Conservation (phyloP, 495 filamentous ascomycete species). For the Penicillium cataractarum region DNA sequence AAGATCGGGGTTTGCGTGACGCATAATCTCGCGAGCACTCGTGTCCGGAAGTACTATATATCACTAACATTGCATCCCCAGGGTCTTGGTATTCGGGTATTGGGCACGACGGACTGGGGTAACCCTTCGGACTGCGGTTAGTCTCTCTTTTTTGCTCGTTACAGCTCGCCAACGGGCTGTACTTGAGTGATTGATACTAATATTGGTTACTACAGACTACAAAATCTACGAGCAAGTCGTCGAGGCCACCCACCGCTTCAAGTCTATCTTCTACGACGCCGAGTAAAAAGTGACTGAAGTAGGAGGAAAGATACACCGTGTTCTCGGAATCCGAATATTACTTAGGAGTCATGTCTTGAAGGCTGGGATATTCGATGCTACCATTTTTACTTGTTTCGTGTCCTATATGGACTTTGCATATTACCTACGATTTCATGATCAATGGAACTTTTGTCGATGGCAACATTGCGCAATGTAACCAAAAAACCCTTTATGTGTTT, state of each 20-base stretch:
- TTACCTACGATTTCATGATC: conserved; percentile 30
- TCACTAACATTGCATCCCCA: conserved; percentile 17
- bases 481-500: too few relatives aligned
- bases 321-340: not conserved
- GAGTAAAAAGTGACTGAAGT: conserved; percentile 15
- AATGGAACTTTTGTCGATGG: conserved; percentile 6
- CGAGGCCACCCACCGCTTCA: conserved; percentile 84
- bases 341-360: not conserved
- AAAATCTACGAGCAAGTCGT: conserved; percentile 79
- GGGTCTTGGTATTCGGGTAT: conserved; percentile 74
- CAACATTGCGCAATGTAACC: not conserved
- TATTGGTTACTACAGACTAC: conserved; percentile 61
- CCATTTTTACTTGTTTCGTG: not conserved
- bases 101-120: conserved; percentile 81
- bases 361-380: not conserved
- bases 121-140: conserved; percentile 45
- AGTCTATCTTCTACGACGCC: conserved; percentile 73
- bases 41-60: too few relatives aligned
- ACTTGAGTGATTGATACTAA: not conserved
- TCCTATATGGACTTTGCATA: conserved; percentile 10
- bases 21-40: too few relatives aligned
- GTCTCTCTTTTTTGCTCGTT: conserved; percentile 18
- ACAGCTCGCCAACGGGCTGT: not conserved
- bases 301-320: not conserved
- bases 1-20: too few relatives aligned